phyloP scores from a whole-genome alignment of 2,329 filamentous ascomycete genomes.

The Fusarium sp. region DNA sequence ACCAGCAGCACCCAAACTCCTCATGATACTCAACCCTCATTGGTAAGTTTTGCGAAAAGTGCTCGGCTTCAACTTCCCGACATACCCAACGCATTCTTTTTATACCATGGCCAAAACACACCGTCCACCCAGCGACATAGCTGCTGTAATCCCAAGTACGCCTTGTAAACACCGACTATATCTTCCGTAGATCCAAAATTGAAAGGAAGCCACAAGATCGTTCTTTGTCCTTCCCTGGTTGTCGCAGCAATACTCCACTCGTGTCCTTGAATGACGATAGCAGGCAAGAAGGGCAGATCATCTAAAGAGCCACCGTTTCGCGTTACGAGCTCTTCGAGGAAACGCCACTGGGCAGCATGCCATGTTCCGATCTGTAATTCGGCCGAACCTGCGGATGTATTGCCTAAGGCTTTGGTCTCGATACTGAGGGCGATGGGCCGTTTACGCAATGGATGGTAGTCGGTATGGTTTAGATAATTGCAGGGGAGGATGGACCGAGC shows the following conservation, averaged over 20 bases:
- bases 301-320: conserved; percentile 15
- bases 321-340: conserved; percentile 8
- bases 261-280: conserved; percentile 17
- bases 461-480: conserved; percentile 27
- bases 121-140: no score
- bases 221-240: conserved; percentile 18
- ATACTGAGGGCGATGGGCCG: conserved; percentile 21
- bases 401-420: conserved; percentile 19
- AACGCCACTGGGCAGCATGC: conserved; percentile 22
- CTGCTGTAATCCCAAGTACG: no score
- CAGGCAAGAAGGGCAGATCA: conserved; percentile 17
- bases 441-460: conserved; percentile 14
- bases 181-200: conserved; percentile 10
- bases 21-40: no score
- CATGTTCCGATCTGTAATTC: conserved; percentile 23
- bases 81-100: no score
- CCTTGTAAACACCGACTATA: conserved; percentile 14
- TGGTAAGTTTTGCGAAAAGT: no score
- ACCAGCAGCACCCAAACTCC: no score
- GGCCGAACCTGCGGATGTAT: background rate
- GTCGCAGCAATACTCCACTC: conserved; percentile 25
- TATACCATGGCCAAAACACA: no score
- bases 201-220: conserved; percentile 15
- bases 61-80: no score
- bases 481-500: background rate